A percentile compares a stretch with the other conserved stretches of the same genome.
phyloP scores from a whole-genome alignment of 768 basidiomycete genomes.

The Dioszegia hungarica region DNA sequence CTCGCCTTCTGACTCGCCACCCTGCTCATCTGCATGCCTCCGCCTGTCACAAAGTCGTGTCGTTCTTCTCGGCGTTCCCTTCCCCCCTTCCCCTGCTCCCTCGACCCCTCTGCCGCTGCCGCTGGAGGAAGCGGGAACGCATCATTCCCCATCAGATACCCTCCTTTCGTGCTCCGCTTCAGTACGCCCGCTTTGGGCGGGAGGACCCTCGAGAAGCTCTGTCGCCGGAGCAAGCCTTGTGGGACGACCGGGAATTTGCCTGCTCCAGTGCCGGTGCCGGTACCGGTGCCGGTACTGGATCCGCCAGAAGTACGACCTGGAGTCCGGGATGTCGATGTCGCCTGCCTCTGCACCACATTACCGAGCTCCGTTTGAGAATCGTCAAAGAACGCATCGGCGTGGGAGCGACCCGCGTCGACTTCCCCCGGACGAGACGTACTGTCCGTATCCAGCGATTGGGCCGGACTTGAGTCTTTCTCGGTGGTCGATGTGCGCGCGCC shows the following conservation, averaged over 20 bases:
- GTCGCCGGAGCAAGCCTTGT: not conserved
- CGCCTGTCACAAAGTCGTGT: not conserved
- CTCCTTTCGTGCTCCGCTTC: not conserved
- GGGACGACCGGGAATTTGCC: not conserved
- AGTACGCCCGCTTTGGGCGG: not conserved
- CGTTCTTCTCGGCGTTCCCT: no score
- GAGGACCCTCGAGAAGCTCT: not conserved
- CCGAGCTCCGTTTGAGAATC: no score
- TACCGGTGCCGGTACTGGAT: not conserved
- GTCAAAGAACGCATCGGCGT: no score
- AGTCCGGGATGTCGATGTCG: no score
- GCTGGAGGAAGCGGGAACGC: not conserved
- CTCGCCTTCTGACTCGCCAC: slow-evolving; percentile 1
- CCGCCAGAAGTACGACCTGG: not conserved
- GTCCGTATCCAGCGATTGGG: no score
- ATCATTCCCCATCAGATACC: not conserved
- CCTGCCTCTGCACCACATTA: no score
- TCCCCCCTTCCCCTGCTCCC: not conserved
- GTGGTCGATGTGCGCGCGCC: not conserved
- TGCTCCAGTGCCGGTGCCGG: no score
- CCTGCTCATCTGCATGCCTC: not conserved
- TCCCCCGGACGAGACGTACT: no score
- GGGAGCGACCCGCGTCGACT: no score
- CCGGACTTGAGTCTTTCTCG: not conserved
- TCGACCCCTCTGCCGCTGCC: no score